Base-by-base conservation (phyloP, 805 yeast species). In the Jamesozyma lodderae region DNA sequence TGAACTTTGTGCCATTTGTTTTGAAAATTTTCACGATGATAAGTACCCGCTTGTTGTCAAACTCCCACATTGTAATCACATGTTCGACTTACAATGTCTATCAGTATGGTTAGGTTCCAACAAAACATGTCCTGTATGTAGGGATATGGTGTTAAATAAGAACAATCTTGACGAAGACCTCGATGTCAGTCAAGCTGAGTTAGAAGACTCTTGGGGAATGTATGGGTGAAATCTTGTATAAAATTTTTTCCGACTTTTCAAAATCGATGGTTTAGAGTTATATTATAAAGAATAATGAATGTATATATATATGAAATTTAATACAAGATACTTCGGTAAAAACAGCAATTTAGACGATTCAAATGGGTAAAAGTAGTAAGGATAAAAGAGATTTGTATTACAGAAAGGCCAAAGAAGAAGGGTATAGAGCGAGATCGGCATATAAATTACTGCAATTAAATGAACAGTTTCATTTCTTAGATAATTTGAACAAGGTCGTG, bases 351-450 rank as follows among this genome's bases (percentile, higher is more conserved):
- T n/a, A n/a, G n/a, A n/a, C n/a, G n/a, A n/a, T n/a, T n/a, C 20
- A 13, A 22, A 88, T 90, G 96, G 97, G 97, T 31, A 88, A 88
- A 59, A 78, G 88, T 49, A 83, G 95, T 63, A 90, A 90, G 55
- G 96, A 90, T 58, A 90, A 90, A 62, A 70, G 97, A 60, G 97
- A 88, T 62, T 64, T 88, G 41, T 90, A 88, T 63, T 85, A 84
- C 41, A 68, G 98, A 60, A 79, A 84, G 57, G 98, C 98, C 41
- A 92, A 92, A 55, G 98, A 92, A 57, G 94, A 88, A 59, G 98
- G 98, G 10, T 92, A 94, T 84, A 70, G 98, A 51, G 98, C 98
- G 1, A 69, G 98, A 31, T 87, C 96, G 0, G 98, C 98, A 0
- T 92, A 86, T 69, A 92, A 92, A 57, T 71, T 92, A 9, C 68